Conservation (phyloP, 73 alveolate genomes). For the Paramecium octaurelia region DNA sequence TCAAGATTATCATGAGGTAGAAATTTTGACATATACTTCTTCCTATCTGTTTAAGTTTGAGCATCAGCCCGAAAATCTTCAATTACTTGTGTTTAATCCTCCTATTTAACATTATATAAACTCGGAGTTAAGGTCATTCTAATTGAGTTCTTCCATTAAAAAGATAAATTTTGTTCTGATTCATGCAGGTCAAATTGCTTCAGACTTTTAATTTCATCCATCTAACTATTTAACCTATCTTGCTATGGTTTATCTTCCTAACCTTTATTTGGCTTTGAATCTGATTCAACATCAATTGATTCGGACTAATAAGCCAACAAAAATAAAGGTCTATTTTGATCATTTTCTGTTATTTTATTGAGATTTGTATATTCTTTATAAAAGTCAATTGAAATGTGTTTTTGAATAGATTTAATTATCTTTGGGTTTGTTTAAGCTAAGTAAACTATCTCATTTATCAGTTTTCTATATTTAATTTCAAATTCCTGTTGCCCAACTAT, state of each 20-base stretch:
- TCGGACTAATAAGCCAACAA: neutral
- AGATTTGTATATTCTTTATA: neutral
- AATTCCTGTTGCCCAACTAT: neutral
- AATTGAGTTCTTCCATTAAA: neutral
- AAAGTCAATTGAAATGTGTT: neutral
- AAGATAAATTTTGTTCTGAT: neutral
- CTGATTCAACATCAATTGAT: neutral
- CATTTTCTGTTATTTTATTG: neutral
- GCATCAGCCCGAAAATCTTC: neutral
- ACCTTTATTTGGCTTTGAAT: neutral
- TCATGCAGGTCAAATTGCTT: neutral
- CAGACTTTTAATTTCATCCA: neutral
- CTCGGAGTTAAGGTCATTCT: slow-evolving; percentile 1
- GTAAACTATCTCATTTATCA: neutral
- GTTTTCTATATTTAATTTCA: neutral
- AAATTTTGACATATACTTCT: neutral
- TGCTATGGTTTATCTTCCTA: neutral
- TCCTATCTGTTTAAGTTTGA: neutral
- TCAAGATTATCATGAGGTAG: neutral
- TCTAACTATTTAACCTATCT: neutral
- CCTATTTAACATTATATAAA: neutral
- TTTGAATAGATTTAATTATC: neutral
- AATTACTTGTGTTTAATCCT: neutral
- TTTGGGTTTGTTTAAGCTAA: neutral
- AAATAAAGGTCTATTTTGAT: slow-evolving; percentile 2